Base-by-base conservation (phyloP, 2,329 filamentous ascomycete genomes). In the Trichoderma atroviride region DNA sequence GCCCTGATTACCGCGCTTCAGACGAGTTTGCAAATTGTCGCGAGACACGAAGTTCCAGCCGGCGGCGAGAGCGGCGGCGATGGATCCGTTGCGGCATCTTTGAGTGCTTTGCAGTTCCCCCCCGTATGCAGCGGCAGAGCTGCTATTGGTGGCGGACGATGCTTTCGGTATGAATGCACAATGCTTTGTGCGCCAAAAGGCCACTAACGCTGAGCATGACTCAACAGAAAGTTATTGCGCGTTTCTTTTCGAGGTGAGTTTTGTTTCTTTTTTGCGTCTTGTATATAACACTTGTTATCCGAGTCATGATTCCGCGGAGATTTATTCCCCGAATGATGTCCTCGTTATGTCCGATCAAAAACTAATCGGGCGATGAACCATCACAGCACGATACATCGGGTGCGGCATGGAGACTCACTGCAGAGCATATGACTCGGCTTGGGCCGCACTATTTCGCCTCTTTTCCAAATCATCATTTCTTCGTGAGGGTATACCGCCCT, bases 401-500 rank as follows among this genome's bases (percentile, higher is more conserved):
- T 31, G 71, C 78, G 5, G 75, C 79, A 6, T 83, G 81, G 81
- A 79, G 79, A 70, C 75, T 79, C 22, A 74, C 79, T 2, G 73
- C 79, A 1, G 74, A 78, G 19, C 76, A 81, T 43, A 73, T 86
- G 61, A 79, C 79, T 58, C 79, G 78, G 29, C 75, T 79, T 22
- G 85, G 86, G 0, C 84, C 87, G 0, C 76, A 78, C 3, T 75
- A 78, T 53, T 88, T 87, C 70, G 79, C 79, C 47, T 76, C 76
- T 0, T 88, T 88, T 65, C 87, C 87, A 2, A 80, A 83, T 13
- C 87, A 88, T 69, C 86, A 88, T 73, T 88, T 86, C 74, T 88
- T 88, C 68, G 82, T 83, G 29, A 81, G 86, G 13, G 81, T 88
- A 5, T 88, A 85, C 72, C 83, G 87, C 29, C 85, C 83, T 16